These are phyloP conservation scores for Monilinia polystroma DNA, from an alignment of 2,329 filamentous ascomycete genomes.

Conservation along the genomic window DNA sequence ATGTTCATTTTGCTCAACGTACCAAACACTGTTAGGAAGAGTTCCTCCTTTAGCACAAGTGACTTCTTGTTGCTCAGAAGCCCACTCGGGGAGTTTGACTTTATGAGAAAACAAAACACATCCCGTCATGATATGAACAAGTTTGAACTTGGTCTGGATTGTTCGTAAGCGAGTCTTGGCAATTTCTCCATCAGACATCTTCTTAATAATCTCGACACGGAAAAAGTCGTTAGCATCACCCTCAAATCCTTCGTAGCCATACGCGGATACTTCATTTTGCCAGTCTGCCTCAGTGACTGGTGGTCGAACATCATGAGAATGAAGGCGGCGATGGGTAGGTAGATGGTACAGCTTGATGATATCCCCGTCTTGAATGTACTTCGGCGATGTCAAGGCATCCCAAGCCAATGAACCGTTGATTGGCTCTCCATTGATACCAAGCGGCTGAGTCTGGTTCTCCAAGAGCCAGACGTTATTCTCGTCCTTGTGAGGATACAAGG, in stretches of 20 bases:
- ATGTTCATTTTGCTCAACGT: slow-evolving; percentile 87
- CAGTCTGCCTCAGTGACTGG: slow-evolving; percentile 85
- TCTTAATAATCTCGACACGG: slow-evolving; percentile 91
- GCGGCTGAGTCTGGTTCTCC: slow-evolving; percentile 94
- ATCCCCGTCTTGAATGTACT: slow-evolving; percentile 74
- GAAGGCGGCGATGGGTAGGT: slow-evolving; percentile 81
- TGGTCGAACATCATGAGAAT: slow-evolving; percentile 91
- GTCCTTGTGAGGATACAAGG: slow-evolving; percentile 97
- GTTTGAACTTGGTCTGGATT: slow-evolving; percentile 94
- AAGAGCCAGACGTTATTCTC: slow-evolving; percentile 94
- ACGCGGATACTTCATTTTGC: slow-evolving; percentile 95
- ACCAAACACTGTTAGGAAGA: slow-evolving; percentile 95
- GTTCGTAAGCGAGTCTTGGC: slow-evolving; percentile 86
- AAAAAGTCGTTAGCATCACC: slow-evolving; percentile 97
- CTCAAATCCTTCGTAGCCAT: slow-evolving; percentile 94
- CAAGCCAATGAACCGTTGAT: slow-evolving; percentile 82
- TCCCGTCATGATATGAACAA: slow-evolving; percentile 94
- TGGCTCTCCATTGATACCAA: slow-evolving; percentile 70
- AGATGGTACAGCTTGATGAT: slow-evolving; percentile 81
- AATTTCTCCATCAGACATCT: slow-evolving; percentile 72
- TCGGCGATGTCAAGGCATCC: slow-evolving; percentile 67
- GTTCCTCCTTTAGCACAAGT: slow-evolving; percentile 91
- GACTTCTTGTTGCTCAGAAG: slow-evolving; percentile 98
- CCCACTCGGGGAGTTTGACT: slow-evolving; percentile 97
- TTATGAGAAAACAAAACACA: slow-evolving; percentile 98